These are phyloP conservation scores for Scedosporium aurantiacum DNA, from an alignment of 2,329 filamentous ascomycete species.

Conservation along the genomic window DNA sequence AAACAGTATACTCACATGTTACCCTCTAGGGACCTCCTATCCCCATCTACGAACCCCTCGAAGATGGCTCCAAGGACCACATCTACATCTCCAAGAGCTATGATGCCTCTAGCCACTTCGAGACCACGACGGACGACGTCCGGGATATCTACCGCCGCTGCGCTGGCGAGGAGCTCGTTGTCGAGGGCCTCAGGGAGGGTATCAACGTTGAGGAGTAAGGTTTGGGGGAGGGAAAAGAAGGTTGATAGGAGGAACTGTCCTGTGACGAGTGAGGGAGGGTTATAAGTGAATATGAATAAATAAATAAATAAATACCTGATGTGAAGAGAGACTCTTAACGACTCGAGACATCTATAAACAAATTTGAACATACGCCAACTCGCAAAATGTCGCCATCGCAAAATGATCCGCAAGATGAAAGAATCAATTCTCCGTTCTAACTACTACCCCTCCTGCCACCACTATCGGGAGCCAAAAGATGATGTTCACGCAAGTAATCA, in stretches of 20 bases:
- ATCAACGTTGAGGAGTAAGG: conserved; percentile 55
- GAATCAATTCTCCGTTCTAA: neutral
- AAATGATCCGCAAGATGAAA: neutral
- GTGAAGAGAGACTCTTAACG: no score
- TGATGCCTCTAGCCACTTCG: conserved; percentile 94
- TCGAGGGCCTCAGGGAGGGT: conserved; percentile 76
- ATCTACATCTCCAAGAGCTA: conserved; percentile 99
- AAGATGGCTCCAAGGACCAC: conserved; percentile 73
- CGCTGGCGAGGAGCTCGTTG: conserved; percentile 73
- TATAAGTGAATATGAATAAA: neutral
- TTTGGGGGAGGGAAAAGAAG: neutral
- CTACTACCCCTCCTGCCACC: neutral
- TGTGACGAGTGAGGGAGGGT: neutral
- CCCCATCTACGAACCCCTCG: conserved; percentile 83
- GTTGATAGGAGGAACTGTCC: neutral
- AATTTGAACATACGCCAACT: no score
- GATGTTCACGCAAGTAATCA: neutral
- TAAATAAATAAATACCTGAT: no score
- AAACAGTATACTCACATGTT: neutral
- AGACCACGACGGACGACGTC: conserved; percentile 84
- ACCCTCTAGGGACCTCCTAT: conserved; percentile 59
- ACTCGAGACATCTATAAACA: no score
- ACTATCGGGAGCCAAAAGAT: neutral
- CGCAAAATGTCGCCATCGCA: neutral
- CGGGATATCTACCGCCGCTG: conserved; percentile 83